Conservation (phyloP, 306 rosid genomes). For the Cicer bijugum region DNA sequence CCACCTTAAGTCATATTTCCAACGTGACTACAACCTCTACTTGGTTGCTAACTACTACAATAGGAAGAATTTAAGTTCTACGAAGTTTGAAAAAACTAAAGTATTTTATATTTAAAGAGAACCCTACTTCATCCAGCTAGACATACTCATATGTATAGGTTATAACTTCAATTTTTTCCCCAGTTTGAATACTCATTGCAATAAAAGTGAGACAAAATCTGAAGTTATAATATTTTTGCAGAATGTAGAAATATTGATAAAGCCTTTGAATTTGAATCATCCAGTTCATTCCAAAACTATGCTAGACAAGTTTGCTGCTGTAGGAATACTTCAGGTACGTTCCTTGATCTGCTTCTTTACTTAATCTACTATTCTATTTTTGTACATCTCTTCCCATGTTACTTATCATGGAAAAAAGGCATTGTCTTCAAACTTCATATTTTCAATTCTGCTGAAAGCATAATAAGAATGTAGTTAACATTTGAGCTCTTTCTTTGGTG, state of each 20-base stretch:
- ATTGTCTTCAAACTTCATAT: slow-evolving; percentile 17
- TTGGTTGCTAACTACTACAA: slow-evolving; percentile 15
- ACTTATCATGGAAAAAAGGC: slow-evolving; percentile 15
- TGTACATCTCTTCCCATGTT: slow-evolving; percentile 13
- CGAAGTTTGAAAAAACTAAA: slow-evolving; percentile 16
- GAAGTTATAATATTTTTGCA: slow-evolving; percentile 41
- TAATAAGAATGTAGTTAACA: slow-evolving; percentile 26
- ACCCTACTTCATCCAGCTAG: slow-evolving; percentile 16
- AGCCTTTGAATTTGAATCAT: slow-evolving; percentile 58
- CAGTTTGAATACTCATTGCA: slow-evolving; percentile 11
- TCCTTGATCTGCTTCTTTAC: slow-evolving; percentile 30
- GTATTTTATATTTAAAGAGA: slow-evolving; percentile 21
- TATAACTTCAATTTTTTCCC: neutral
- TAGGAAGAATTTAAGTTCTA: slow-evolving; percentile 16
- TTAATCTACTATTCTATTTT: slow-evolving; percentile 3
- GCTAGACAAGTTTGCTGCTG: slow-evolving; percentile 89
- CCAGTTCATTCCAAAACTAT: slow-evolving; percentile 63
- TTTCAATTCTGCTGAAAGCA: slow-evolving; percentile 15
- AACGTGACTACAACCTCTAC: slow-evolving; percentile 11
- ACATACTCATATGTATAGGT: slow-evolving; percentile 8
- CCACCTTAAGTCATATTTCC: neutral
- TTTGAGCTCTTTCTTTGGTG: slow-evolving; percentile 25
- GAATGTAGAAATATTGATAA: slow-evolving; percentile 68
- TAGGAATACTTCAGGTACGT: slow-evolving; percentile 86
- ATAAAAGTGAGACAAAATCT: slow-evolving; percentile 29